A percentile compares a stretch with the other conserved stretches of the same genome.
Evolutionary conservation across 2,329 filamentous ascomycete species (phyloP).

Genomic region (Phoma herbarum): DNA sequence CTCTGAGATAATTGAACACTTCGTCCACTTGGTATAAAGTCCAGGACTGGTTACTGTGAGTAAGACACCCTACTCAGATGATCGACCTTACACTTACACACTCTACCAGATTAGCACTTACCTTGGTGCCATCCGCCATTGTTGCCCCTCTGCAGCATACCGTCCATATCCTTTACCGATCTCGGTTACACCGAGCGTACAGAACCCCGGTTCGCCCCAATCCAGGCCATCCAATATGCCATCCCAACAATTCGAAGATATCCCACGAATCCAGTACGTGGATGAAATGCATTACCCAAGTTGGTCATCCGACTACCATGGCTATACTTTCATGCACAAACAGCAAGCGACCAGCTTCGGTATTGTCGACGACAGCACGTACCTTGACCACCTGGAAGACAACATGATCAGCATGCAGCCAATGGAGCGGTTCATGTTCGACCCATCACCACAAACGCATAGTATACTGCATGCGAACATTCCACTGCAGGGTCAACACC

Average conservation of each 20-base stretch:
- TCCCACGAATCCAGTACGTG: slow-evolving; percentile 41
- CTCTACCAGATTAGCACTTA: background rate
- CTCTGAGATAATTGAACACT: slow-evolving; percentile 6
- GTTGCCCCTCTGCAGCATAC: slow-evolving; percentile 1
- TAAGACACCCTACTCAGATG: slow-evolving; percentile 1
- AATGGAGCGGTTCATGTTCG: slow-evolving; percentile 49
- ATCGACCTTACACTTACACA: background rate
- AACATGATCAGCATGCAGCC: slow-evolving; percentile 37
- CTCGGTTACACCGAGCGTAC: slow-evolving; percentile 13
- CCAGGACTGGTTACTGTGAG: background rate
- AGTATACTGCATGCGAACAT: slow-evolving; percentile 44
- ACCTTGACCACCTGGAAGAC: slow-evolving; percentile 30
- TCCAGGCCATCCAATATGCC: slow-evolving; percentile 23
- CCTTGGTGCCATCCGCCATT: background rate
- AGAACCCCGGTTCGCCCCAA: slow-evolving; percentile 4
- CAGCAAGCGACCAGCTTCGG: slow-evolving; percentile 23
- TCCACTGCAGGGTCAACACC: slow-evolving; percentile 28
- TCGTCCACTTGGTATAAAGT: slow-evolving; percentile 3
- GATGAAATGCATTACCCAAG: slow-evolving; percentile 30
- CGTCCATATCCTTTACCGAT: background rate
- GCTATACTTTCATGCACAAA: slow-evolving; percentile 16
- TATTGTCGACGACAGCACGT: slow-evolving; percentile 30
- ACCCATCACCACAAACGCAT: slow-evolving; percentile 36
- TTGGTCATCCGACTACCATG: slow-evolving; percentile 18
- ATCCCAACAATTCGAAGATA: slow-evolving; percentile 40